Percentiles rank a stretch among this genome's conserved stretches.
phyloP scores from a whole-genome alignment of 352 stramenopile genomes.

The Globisporangium uncinulatum region DNA sequence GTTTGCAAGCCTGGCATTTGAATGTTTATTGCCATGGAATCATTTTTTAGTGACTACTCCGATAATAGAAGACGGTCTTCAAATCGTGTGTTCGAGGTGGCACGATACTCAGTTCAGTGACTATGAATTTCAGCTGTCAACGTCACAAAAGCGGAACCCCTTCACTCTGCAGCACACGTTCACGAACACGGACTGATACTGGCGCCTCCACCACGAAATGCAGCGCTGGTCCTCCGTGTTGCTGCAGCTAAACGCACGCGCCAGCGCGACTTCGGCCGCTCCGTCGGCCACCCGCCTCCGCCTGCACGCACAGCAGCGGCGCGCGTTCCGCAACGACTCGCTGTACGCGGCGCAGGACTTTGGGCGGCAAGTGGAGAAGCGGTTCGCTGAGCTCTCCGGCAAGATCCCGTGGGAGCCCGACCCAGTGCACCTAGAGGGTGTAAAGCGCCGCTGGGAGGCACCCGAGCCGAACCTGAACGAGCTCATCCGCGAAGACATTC shows the following conservation, averaged over 20 bases:
- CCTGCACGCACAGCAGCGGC: background rate
- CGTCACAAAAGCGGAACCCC: too few species aligned
- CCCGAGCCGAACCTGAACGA: conserved; percentile 72
- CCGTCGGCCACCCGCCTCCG: background rate
- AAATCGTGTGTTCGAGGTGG: too few species aligned
- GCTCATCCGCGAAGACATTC: conserved; percentile 74
- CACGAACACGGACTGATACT: background rate
- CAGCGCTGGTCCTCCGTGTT: background rate
- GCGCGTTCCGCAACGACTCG: conserved; percentile 32
- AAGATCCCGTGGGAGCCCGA: conserved; percentile 79
- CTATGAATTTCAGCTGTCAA: too few species aligned
- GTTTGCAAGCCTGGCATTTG: background rate
- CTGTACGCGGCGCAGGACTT: conserved; percentile 72
- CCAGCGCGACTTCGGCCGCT: background rate
- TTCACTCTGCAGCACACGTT: too few species aligned
- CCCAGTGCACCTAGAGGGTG: conserved; percentile 37
- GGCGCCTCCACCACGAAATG: background rate
- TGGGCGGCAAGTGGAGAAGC: conserved; percentile 61
- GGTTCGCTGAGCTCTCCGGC: conserved; percentile 69
- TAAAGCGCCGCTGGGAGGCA: conserved; percentile 54
- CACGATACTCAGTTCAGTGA: too few species aligned
- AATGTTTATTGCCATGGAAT: background rate
- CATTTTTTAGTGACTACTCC: too few species aligned
- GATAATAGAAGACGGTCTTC: too few species aligned
- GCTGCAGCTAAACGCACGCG: background rate